Conservation (phyloP, 805 yeast genomes). For the Saccharomycopsis fibuligera region DNA sequence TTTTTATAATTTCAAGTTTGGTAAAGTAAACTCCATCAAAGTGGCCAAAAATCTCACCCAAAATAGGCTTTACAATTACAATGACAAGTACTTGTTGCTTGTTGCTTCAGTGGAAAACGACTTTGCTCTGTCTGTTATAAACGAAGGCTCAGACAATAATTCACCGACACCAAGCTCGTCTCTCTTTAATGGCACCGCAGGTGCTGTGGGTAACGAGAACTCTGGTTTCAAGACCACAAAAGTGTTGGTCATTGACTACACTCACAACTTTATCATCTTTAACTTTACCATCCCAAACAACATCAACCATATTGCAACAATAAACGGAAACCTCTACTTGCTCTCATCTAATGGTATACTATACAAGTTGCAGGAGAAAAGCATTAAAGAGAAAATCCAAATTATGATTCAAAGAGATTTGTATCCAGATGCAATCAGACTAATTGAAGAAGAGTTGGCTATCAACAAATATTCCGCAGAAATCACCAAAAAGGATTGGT, state of each 20-base stretch:
- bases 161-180: background rate
- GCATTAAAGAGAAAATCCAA: slow-evolving; percentile 60
- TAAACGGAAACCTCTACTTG: slow-evolving; percentile 45
- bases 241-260: slow-evolving; percentile 55
- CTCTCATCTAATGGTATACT: slow-evolving; percentile 73
- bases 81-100: slow-evolving; percentile 43
- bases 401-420: slow-evolving; percentile 63
- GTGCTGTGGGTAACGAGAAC: slow-evolving; percentile 12
- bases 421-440: slow-evolving; percentile 62
- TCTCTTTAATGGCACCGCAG: slow-evolving; percentile 20
- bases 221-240: slow-evolving; percentile 15
- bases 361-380: slow-evolving; percentile 60
- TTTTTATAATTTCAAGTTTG: slow-evolving; percentile 20
- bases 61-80: slow-evolving; percentile 11
- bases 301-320: slow-evolving; percentile 49
- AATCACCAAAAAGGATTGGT: slow-evolving; percentile 26
- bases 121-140: slow-evolving; percentile 9
- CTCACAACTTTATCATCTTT: slow-evolving; percentile 64
- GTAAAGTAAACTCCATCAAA: slow-evolving; percentile 17
- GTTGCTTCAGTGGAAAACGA: slow-evolving; percentile 42
- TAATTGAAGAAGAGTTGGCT: slow-evolving; percentile 42
- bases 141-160: background rate
- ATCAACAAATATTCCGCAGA: slow-evolving; percentile 19
- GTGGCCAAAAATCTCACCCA: slow-evolving; percentile 19
- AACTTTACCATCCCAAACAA: slow-evolving; percentile 61